Evolutionary conservation across 257 asterid species (phyloP).

Genomic region (Nicotiana knightiana): DNA sequence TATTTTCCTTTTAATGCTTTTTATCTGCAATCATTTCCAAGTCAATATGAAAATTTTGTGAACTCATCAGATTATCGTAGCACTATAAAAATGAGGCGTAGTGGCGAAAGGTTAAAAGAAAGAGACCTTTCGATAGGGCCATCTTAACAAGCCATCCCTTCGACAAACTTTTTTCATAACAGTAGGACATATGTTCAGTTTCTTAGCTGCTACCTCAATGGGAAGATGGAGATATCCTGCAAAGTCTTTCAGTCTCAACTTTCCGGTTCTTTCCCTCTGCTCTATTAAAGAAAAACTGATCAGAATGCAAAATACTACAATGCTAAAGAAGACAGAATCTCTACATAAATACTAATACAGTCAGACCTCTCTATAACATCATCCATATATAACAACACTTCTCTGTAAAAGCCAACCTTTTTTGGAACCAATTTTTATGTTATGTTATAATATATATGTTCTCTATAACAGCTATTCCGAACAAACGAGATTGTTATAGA

Average conservation of each 20-base stretch:
- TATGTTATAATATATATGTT: too few relatives aligned
- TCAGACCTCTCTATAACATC: too few relatives aligned
- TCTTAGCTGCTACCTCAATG: constrained; percentile 30
- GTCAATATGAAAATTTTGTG: neutral
- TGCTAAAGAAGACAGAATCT: neutral
- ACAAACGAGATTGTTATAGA: too few relatives aligned
- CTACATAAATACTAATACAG: neutral
- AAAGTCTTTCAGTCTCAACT: constrained; percentile 43
- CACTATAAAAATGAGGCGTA: neutral
- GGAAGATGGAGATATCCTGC: constrained; percentile 45
- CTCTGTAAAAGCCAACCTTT: too few relatives aligned
- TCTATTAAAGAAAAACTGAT: constrained; percentile 8
- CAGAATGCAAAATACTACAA: neutral
- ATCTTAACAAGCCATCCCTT: constrained; percentile 44
- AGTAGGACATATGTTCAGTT: constrained; percentile 46
- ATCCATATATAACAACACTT: too few relatives aligned
- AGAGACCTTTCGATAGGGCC: constrained; percentile 67
- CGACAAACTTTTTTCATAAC: constrained; percentile 66
- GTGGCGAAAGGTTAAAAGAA: neutral
- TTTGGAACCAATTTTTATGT: too few relatives aligned
- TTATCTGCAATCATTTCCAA: constrained; percentile 38
- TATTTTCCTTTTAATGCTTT: constrained; percentile 35
- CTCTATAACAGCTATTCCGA: too few relatives aligned
- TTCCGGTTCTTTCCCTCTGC: constrained; percentile 68
- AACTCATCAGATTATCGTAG: neutral